Evolutionary conservation across 345 rosid genomes (phyloP).

Genomic region (Laguncularia racemosa): DNA sequence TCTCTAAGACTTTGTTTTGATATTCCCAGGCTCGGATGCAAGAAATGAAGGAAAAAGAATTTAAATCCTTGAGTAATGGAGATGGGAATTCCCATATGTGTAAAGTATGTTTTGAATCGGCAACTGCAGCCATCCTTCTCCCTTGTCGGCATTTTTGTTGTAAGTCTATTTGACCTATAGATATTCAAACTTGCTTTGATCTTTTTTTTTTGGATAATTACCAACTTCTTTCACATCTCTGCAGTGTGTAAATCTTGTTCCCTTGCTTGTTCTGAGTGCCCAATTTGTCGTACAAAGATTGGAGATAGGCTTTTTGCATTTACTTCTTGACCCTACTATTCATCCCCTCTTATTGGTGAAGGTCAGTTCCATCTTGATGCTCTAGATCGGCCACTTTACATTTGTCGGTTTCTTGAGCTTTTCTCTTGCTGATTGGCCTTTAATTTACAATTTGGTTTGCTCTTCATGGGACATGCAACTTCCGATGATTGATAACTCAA

Average conservation of each 20-base stretch:
- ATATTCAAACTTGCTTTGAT: background rate
- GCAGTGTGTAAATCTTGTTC: constrained; percentile 99
- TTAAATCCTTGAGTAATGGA: constrained; percentile 56
- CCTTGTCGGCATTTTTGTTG: constrained; percentile 99
- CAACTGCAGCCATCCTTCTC: constrained; percentile 94
- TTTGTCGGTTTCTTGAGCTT: no score
- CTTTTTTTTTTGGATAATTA: background rate
- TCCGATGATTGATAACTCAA: no score
- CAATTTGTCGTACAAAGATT: constrained; percentile 94
- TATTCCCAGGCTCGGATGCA: constrained; percentile 81
- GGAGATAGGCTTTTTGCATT: constrained; percentile 93
- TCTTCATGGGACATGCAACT: no score
- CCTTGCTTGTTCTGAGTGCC: constrained; percentile 96
- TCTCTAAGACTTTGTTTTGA: background rate
- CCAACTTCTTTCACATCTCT: constrained; percentile 10
- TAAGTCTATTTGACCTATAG: constrained; percentile 30
- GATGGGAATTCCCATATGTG: constrained; percentile 90
- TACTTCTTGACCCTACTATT: constrained; percentile 47
- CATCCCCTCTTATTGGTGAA: constrained; percentile 18
- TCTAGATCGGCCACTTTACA: background rate
- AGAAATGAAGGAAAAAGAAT: constrained; percentile 96
- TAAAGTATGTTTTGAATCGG: constrained; percentile 94
- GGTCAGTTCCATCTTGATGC: constrained; percentile 14
- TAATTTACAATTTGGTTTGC: no score
- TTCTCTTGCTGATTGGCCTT: no score